Base-by-base conservation (phyloP, 305 asterid species). In the Nicotiana rustica region DNA sequence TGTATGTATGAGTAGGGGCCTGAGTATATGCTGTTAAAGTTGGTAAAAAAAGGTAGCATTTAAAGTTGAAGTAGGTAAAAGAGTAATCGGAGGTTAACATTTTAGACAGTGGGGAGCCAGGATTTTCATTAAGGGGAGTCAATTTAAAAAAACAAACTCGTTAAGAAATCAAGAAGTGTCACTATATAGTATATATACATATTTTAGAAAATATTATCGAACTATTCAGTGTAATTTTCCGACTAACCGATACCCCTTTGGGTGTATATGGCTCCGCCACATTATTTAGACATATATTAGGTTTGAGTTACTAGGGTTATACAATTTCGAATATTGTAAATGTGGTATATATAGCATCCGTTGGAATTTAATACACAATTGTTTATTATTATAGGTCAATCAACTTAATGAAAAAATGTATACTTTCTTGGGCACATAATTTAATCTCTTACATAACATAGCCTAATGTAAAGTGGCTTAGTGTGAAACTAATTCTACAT, bases 1-100 rank as follows among this genome's bases (percentile, higher is more conserved):
- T 21, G 75, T 25, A 1, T 7, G 38, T 71, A 44, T 44, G 13
- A 60, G 61, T 44, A 47, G 78, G 78, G 78, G 78, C 78, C 25
- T 2, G 1, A 2, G 13, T 18, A 9, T 19, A 62, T 21, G 31
- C 25, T 18, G 33, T 19, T 61, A 1, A 61, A 61, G 31, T 7
- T 7, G 6, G 29, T 29, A 0, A 19, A 9, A 61, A 6, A 18
- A 8, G 0, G 67, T 2, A 2, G 67, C 67, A 61, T 61, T 61
- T 61, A 18, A 60, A 7, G 10, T 19, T 7, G 67, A 61, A 19
- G 31, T 61, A 61, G 67, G 4, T 2, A 19, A 19, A 60, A 61
- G 14, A n/a, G 65, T 60, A 60, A 29, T 29, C 0, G 2, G 31
- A 29, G 31, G 31, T 29, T 29, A 29, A 29, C 31, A 29, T 29